These are phyloP conservation scores for Boletus reticuloceps DNA, from an alignment of 768 basidiomycete species.

Conservation along the genomic window DNA sequence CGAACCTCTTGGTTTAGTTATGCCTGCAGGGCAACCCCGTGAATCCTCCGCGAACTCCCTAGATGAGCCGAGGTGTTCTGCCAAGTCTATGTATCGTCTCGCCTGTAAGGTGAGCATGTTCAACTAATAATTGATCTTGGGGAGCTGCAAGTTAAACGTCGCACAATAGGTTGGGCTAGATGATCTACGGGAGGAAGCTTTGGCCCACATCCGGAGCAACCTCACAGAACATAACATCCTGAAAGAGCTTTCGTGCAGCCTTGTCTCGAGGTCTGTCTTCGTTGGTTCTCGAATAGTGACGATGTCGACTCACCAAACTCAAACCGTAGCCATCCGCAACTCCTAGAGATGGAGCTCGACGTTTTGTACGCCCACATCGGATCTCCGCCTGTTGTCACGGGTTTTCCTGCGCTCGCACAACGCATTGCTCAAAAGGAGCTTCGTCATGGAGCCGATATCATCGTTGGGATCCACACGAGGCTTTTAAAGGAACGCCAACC, in stretches of 20 bases:
- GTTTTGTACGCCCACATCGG: constrained; percentile 15
- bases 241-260: constrained; percentile 19
- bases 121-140: not conserved
- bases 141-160: not conserved
- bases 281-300: not conserved
- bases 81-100: constrained; percentile 45
- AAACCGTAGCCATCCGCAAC: constrained; percentile 7
- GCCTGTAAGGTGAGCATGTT: constrained; percentile 34
- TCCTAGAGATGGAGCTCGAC: constrained; percentile 26
- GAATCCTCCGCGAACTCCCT: not conserved
- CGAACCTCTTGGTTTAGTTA: constrained; percentile 28
- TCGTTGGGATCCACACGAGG: constrained; percentile 21
- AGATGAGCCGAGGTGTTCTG: constrained; percentile 30
- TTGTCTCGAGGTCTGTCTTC: constrained; percentile 16
- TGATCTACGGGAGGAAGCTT: constrained; percentile 14
- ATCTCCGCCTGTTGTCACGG: constrained; percentile 11
- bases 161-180: constrained; percentile 20
- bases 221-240: constrained; percentile 24
- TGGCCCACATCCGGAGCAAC: constrained; percentile 14
- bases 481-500: constrained; percentile 6
- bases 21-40: not conserved
- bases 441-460: constrained; percentile 22
- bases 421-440: constrained; percentile 17
- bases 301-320: not conserved
- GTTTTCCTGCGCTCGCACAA: constrained; percentile 9